Evolutionary conservation across 2,329 filamentous ascomycete genomes (phyloP).

Genomic region (Penicillium brasilianum): DNA sequence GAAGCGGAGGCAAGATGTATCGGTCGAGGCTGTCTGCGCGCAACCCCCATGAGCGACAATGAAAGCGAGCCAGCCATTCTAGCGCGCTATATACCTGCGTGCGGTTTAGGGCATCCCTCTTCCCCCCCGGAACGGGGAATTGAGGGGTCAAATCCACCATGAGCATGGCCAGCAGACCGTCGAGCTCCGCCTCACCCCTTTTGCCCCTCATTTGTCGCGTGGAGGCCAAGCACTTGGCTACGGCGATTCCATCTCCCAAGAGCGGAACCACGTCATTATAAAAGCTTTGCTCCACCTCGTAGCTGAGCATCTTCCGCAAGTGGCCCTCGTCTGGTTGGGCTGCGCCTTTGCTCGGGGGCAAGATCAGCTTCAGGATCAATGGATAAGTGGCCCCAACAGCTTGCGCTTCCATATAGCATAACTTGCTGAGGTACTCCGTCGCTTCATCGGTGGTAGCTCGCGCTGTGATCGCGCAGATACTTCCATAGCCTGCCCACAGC

Average conservation of each 20-base stretch:
- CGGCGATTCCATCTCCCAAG: constrained; percentile 51
- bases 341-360: constrained; percentile 50
- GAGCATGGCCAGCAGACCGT: constrained; percentile 57
- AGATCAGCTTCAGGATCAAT: constrained; percentile 66
- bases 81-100: constrained; percentile 60
- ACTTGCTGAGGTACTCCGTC: constrained; percentile 25
- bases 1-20: constrained; percentile 57
- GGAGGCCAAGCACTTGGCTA: constrained; percentile 59
- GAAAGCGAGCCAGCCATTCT: constrained; percentile 68
- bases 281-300: constrained; percentile 70
- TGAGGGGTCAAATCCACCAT: constrained; percentile 60
- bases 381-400: constrained; percentile 26
- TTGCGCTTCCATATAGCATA: constrained; percentile 29
- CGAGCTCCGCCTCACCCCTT: constrained; percentile 33
- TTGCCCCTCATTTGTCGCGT: constrained; percentile 38
- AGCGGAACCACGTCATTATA: constrained; percentile 62
- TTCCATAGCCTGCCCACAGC: constrained; percentile 56
- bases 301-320: constrained; percentile 68
- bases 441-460: constrained; percentile 36
- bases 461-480: constrained; percentile 62
- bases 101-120: constrained; percentile 48
- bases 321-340: constrained; percentile 62
- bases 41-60: constrained; percentile 58
- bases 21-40: constrained; percentile 34
- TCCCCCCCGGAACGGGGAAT: constrained; percentile 59